Base-by-base conservation (phyloP, 768 basidiomycete species). In the Hericium coralloides region DNA sequence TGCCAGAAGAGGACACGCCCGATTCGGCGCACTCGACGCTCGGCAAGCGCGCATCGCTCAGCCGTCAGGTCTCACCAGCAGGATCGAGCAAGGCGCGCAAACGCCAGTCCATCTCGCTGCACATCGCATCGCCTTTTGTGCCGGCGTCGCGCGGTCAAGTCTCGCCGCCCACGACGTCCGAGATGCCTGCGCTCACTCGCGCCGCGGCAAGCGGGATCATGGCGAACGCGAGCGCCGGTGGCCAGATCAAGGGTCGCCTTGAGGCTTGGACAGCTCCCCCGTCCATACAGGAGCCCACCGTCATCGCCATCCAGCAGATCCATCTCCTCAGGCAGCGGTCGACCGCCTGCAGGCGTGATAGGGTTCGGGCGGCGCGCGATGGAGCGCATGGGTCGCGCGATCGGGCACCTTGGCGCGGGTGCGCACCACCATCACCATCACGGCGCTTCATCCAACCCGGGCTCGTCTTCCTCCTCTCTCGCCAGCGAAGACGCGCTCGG, bases 61-160 rank as follows among this genome's bases (percentile, higher is more conserved):
- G 59, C 22, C 65, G 64, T 12, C 67, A 64, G 51, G 57, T 65
- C 17, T 78, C 81, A 3, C 75, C 82, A 3, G 66, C 77, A 1
- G 64, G 75, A 5, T 77, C 80, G 14, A 59, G 75, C 38, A 78
- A 76, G 63, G 67, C 75, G 8, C 72, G 76, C 54, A 80, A 85
- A 60, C 74, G 84, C 51, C 80, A 84, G 41, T 87, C 87, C 1
- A 76, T 84, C 67, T 89, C 86, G 4, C 73, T 89, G 23, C 83
- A 76, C 58, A 67, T 82, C 67, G 23, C 68, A 66, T 38, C 67
- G 48, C 69, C 54, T 52, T 60, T 38, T 67, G 60, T 55, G 60
- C 70, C 48, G 68, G 69, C 31, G 48, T 43, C 18, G 47, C 49
- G 31, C 22, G 51, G 49, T 4, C 39, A 52, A 2, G 47, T 41